Evolutionary conservation across 192 early-diverging fungal species (phyloP).

Genomic region (Coemansia sp.): DNA sequence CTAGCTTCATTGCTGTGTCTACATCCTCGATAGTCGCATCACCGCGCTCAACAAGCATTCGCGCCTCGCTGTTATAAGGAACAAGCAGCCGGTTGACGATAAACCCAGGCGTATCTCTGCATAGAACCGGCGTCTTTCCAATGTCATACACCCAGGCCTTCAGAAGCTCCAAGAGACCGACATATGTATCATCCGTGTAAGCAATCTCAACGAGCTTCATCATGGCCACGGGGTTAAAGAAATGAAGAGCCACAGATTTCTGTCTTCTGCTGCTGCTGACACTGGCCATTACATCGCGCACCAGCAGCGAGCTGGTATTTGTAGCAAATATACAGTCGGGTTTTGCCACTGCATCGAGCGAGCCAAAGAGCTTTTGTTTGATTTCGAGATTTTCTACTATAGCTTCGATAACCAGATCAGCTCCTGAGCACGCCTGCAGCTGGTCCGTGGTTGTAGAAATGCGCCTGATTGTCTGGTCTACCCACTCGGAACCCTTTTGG

Average conservation of each 20-base stretch:
- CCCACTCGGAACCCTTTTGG: conserved; percentile 67
- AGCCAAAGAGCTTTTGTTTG: conserved; percentile 76
- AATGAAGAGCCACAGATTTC: conserved; percentile 62
- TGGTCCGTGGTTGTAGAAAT: conserved; percentile 71
- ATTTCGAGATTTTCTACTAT: conserved; percentile 86
- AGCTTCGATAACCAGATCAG: conserved; percentile 87
- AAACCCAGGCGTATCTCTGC: conserved; percentile 67
- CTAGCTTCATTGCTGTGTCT: conserved; percentile 87
- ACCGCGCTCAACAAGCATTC: conserved; percentile 65
- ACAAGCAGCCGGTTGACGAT: conserved; percentile 68
- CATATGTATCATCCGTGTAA: conserved; percentile 40
- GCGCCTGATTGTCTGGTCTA: conserved; percentile 65
- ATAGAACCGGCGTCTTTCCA: conserved; percentile 63
- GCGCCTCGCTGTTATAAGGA: conserved; percentile 66
- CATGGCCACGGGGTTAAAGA: conserved; percentile 68
- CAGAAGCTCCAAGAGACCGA: conserved; percentile 46
- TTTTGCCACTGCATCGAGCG: conserved; percentile 70
- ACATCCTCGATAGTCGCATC: conserved; percentile 65
- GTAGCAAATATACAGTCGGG: conserved; percentile 76
- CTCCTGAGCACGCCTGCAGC: conserved; percentile 54
- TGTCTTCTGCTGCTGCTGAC: conserved; percentile 10
- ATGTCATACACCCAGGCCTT: conserved; percentile 50
- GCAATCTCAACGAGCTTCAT: conserved; percentile 72
- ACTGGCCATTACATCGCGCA: conserved; percentile 67
- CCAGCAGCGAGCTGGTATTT: conserved; percentile 87